Percentiles rank a stretch among this genome's conserved stretches.
These are phyloP conservation scores for Phytophthora uliginosa DNA, from an alignment of 352 stramenopile species.

Conservation along the genomic window DNA sequence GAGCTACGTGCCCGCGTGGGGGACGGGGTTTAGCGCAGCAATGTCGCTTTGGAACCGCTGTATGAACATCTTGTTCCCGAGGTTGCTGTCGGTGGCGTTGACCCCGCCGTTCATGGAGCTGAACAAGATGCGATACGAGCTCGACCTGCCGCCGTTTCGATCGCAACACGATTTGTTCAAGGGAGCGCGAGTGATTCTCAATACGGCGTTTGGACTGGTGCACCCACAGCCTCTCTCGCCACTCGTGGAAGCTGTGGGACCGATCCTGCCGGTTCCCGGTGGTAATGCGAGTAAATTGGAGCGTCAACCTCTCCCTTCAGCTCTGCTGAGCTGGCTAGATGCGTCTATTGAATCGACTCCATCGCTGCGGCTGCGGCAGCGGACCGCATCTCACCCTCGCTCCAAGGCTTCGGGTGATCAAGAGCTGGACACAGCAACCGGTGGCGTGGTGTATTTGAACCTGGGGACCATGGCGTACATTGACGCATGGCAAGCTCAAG, in stretches of 20 bases:
- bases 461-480: conserved; percentile 86
- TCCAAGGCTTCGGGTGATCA: conserved; percentile 20
- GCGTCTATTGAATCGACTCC: conserved; percentile 24
- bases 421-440: conserved; percentile 16
- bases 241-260: conserved; percentile 81
- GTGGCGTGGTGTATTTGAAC: conserved; percentile 79
- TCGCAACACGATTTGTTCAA: conserved; percentile 93
- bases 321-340: conserved; percentile 56
- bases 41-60: conserved; percentile 92
- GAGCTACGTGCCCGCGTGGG: conserved; percentile 88
- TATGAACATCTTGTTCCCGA: conserved; percentile 92
- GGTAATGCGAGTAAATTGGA: conserved; percentile 46
- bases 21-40: conserved; percentile 79
- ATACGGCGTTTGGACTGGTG: conserved; percentile 91
- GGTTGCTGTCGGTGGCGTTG: conserved; percentile 84
- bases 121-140: conserved; percentile 88
- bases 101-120: conserved; percentile 92
- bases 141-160: conserved; percentile 74
- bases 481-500: conserved; percentile 81
- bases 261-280: conserved; percentile 64
- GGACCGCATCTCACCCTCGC: conserved; percentile 23
- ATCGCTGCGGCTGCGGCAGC: conserved; percentile 40
- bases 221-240: conserved; percentile 83
- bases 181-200: conserved; percentile 84
- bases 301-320: conserved; percentile 36